Evolutionary conservation across 2,329 filamentous ascomycete genomes (phyloP).

Genomic region (Xylariaceae sp.): DNA sequence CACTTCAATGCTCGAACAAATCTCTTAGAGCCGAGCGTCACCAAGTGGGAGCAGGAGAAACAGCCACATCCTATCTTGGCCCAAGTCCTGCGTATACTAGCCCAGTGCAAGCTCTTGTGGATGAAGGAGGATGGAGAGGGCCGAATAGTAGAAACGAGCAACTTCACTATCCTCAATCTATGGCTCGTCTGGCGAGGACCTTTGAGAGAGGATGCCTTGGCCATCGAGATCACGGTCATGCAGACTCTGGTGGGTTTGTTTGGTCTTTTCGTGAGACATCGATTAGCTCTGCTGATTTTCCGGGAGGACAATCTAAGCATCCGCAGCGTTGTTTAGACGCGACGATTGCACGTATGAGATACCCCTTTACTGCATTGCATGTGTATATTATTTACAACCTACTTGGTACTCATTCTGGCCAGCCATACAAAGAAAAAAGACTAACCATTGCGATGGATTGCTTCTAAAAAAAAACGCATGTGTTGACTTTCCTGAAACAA

Average conservation of each 20-base stretch:
- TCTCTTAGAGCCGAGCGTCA: conserved; percentile 79
- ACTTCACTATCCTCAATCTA: conserved; percentile 89
- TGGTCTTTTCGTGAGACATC: conserved; percentile 80
- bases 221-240: conserved; percentile 71
- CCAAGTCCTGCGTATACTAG: conserved; percentile 60
- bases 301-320: conserved; percentile 72
- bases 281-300: conserved; percentile 81
- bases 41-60: conserved; percentile 61
- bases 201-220: conserved; percentile 77
- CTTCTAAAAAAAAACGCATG: background rate
- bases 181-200: conserved; percentile 96
- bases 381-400: conserved; percentile 4
- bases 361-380: conserved; percentile 17
- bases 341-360: conserved; percentile 16
- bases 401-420: conserved; percentile 11
- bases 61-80: conserved; percentile 64
- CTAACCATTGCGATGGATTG: background rate
- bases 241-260: conserved; percentile 72
- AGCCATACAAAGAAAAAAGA: background rate
- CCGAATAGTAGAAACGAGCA: conserved; percentile 71
- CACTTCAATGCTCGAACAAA: conserved; percentile 81
- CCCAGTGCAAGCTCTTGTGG: conserved; percentile 60
- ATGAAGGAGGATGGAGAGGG: conserved; percentile 63
- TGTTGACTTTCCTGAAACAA: background rate
- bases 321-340: conserved; percentile 25